Conservation (phyloP, 768 basidiomycete genomes). For the Leccinum arenicola region DNA sequence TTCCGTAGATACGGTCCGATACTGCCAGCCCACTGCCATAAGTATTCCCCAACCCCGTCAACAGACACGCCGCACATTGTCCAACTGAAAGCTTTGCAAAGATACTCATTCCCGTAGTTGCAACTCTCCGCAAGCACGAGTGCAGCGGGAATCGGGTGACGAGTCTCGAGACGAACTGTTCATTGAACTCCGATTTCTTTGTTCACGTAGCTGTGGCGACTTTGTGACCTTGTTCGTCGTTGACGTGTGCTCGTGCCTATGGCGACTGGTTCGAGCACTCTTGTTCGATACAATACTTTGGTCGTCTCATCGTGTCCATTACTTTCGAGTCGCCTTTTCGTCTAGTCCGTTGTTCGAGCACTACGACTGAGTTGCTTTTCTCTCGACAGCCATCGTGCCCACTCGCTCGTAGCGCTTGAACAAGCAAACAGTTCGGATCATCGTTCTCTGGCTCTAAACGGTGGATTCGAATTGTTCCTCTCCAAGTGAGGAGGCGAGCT, state of each 20-base stretch:
- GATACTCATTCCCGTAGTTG: background rate
- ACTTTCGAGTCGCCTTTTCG: too few relatives aligned
- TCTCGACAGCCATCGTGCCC: background rate
- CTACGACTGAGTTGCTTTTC: background rate
- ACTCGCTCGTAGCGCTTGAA: background rate
- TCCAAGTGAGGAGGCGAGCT: conserved; percentile 16
- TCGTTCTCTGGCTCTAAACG: background rate
- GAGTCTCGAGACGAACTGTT: background rate
- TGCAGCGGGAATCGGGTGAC: too few relatives aligned
- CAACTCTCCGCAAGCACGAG: background rate
- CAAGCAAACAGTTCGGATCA: background rate
- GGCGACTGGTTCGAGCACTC: background rate
- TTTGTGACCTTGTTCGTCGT: background rate
- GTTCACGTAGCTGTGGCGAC: background rate
- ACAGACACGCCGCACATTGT: background rate
- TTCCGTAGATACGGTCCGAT: background rate
- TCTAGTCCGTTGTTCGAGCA: background rate
- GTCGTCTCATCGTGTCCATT: background rate
- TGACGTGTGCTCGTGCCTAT: background rate
- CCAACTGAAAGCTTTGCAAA: background rate
- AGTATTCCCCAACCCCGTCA: background rate
- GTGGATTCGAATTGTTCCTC: background rate
- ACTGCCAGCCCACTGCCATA: background rate
- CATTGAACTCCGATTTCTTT: background rate
- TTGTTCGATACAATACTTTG: background rate